Conservation (phyloP, 2,329 filamentous ascomycete genomes). For the Meredithiella fracta region DNA sequence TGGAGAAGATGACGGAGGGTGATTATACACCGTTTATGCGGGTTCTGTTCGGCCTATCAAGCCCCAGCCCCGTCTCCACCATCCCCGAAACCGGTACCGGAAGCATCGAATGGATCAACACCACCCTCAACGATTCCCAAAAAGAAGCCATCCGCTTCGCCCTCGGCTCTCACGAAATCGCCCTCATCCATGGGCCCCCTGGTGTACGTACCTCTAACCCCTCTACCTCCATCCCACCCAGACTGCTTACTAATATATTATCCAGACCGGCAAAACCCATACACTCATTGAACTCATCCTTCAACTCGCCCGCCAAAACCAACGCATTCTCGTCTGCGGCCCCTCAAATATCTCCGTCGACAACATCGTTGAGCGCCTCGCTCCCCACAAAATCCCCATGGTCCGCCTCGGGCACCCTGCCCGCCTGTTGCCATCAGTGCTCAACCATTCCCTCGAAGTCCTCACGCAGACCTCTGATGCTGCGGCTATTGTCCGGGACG, state of each 20-base stretch:
- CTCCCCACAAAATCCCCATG: conserved; percentile 70
- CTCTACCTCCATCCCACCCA: neutral
- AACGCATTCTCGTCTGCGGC: conserved; percentile 78
- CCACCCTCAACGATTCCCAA: conserved; percentile 47
- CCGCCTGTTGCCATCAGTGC: conserved; percentile 68
- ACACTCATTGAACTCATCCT: conserved; percentile 88
- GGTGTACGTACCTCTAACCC: conserved; percentile 37
- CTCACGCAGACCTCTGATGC: conserved; percentile 83
- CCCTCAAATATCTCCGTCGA: conserved; percentile 96
- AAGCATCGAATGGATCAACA: conserved; percentile 43
- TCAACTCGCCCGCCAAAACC: conserved; percentile 61
- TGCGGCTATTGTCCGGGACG: conserved; percentile 73
- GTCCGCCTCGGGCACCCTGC: conserved; percentile 86
- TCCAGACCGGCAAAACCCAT: conserved; percentile 81
- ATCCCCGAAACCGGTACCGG: conserved; percentile 18
- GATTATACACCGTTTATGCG: conserved; percentile 44
- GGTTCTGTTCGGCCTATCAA: conserved; percentile 44
- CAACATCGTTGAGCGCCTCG: conserved; percentile 88
- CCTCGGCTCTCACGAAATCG: conserved; percentile 62
- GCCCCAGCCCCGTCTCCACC: conserved; percentile 30
- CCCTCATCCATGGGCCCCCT: conserved; percentile 85
- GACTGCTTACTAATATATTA: conserved; percentile 10
- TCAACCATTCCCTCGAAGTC: conserved; percentile 81
- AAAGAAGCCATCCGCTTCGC: conserved; percentile 66
- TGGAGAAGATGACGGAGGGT: conserved; percentile 39